Percentiles rank a stretch among this genome's conserved stretches.
phyloP scores from a whole-genome alignment of 768 basidiomycete genomes.

The Auricularia cornea region DNA sequence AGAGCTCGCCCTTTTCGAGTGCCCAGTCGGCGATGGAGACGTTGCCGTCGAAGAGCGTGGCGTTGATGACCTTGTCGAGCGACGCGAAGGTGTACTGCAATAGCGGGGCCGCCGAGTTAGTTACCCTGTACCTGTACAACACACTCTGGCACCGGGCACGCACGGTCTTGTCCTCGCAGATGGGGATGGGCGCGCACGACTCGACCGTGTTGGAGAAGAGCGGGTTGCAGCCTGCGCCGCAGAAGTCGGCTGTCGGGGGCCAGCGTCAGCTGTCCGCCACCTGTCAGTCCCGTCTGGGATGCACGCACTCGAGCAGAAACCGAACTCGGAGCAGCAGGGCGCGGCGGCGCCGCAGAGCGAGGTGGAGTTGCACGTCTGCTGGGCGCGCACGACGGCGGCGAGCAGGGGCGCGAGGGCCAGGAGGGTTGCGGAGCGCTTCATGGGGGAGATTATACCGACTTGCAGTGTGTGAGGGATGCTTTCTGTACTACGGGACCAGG shows the following conservation, averaged over 20 bases:
- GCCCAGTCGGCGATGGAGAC: constrained; percentile 61
- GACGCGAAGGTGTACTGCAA: constrained; percentile 53
- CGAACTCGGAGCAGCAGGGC: constrained; percentile 38
- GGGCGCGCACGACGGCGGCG: background rate
- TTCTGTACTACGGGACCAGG: too few species aligned
- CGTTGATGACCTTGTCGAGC: constrained; percentile 60
- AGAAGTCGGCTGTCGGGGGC: constrained; percentile 41
- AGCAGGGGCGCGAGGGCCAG: background rate
- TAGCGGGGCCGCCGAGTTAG: constrained; percentile 6
- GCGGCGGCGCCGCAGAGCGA: constrained; percentile 14
- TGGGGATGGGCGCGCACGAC: constrained; percentile 64
- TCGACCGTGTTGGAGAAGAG: constrained; percentile 50
- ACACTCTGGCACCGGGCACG: constrained; percentile 20
- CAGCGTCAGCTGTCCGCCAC: constrained; percentile 9
- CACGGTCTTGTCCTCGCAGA: constrained; percentile 59
- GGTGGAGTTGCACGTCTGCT: background rate
- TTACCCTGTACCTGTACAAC: background rate
- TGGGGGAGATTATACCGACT: background rate
- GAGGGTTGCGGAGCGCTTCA: background rate
- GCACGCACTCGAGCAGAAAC: constrained; percentile 41
- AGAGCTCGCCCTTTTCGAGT: constrained; percentile 55
- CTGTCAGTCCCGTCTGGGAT: constrained; percentile 15
- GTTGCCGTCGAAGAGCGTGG: constrained; percentile 65
- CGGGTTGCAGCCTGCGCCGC: constrained; percentile 83
- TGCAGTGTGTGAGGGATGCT: too few species aligned